Base-by-base conservation (phyloP, 257 asterid genomes). In the Solanum gandarillasii region DNA sequence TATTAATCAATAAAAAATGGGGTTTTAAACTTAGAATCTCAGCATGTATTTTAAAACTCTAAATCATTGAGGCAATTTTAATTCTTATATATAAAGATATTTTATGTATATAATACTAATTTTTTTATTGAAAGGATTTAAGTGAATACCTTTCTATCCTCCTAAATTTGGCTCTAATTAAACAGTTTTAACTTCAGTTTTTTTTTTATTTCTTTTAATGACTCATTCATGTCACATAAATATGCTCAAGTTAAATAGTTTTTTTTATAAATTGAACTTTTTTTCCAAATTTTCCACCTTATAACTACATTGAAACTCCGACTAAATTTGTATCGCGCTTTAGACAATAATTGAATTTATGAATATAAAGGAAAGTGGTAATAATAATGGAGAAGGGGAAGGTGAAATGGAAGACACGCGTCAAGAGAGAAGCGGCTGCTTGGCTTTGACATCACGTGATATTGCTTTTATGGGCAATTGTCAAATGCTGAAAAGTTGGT, bases 391-490 rank as follows among this genome's bases (percentile, higher is more conserved):
- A 79, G 84, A 27, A 25, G 12, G 85, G 70, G 68, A 48, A 29
- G 43, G 70, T 18, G 29, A 46, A 82, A 10, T 20, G 6, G 62
- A 12, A 34, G 52, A 84, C 89, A 91, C 91, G 91, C 86, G 92
- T 86, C 87, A 79, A 35, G 3, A 41, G 31, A 43, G 5, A 8
- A 21, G 20, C 43, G 89, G 68, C 10, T 46, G 88, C 76, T 68
- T 86, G 73, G 87, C 87, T 86, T 86, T 31, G 84, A 75, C 48
- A 74, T 83, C 83, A 86, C 88, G 84, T 83, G 92, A 68, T 31
- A 38, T 25, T 76, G 86, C 81, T 87, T 60, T 74, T 41, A 11
- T 86, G 55, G 86, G 88, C 58, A 65, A 87, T 18, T 16, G 14
- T 10, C 39, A 32, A 85, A 35, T 4, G 5, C 5, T 2, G 41